These are phyloP conservation scores for Kitagawia praeruptora DNA, from an alignment of 129 eudicot species.

Conservation along the genomic window DNA sequence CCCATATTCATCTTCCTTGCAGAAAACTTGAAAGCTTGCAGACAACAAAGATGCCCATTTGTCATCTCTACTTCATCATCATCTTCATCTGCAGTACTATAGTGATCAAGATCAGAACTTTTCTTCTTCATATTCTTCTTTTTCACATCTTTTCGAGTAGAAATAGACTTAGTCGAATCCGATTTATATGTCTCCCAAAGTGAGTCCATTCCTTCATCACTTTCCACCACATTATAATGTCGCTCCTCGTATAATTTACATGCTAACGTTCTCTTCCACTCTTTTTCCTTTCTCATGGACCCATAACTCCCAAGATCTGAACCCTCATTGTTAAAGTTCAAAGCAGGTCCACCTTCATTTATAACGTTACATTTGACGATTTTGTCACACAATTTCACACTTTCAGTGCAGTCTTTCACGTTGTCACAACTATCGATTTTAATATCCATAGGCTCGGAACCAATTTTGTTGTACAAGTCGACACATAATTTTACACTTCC, in stretches of 20 bases:
- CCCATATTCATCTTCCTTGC: conserved; percentile 92
- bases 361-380: background rate
- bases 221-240: conserved; percentile 39
- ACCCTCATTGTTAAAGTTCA: conserved; percentile 12
- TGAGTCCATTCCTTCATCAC: conserved; percentile 84
- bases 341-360: background rate
- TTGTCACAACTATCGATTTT: background rate
- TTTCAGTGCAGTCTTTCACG: background rate
- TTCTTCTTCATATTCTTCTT: conserved; percentile 20
- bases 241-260: conserved; percentile 54
- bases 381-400: background rate
- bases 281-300: conserved; percentile 83
- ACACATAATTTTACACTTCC: background rate
- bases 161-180: conserved; percentile 24
- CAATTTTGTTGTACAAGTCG: background rate
- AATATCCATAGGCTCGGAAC: background rate
- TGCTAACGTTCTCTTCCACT: conserved; percentile 55
- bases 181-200: conserved; percentile 75
- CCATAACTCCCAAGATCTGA: conserved; percentile 52
- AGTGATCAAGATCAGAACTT: conserved; percentile 7
- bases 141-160: conserved; percentile 14
- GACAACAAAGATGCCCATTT: conserved; percentile 62
- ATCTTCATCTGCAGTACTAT: conserved; percentile 30
- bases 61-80: conserved; percentile 32
- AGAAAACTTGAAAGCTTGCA: conserved; percentile 81